These are phyloP conservation scores for Orbilia oligospora DNA, from an alignment of 2,329 filamentous ascomycete species.

Conservation along the genomic window DNA sequence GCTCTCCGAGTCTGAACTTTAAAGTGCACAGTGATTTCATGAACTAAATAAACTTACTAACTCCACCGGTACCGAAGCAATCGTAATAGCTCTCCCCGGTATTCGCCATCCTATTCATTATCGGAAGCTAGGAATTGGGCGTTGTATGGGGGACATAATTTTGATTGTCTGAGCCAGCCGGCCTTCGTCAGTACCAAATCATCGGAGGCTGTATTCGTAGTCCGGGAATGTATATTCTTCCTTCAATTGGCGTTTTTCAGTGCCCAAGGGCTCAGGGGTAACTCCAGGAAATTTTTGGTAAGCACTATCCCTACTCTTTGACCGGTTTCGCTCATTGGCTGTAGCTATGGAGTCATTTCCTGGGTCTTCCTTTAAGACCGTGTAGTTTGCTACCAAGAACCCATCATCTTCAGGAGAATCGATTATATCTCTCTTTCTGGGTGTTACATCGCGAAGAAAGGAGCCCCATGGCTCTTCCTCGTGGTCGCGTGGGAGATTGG, in stretches of 20 bases:
- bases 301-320: no score
- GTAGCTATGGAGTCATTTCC: no score
- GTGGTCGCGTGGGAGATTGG: background rate
- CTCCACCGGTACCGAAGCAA: no score
- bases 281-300: no score
- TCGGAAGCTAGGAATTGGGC: background rate
- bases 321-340: no score
- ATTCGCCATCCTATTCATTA: background rate
- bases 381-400: background rate
- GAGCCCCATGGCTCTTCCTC: background rate
- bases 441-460: background rate
- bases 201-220: background rate
- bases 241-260: background rate
- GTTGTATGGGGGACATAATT: background rate
- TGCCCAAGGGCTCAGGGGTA: background rate
- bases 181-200: background rate
- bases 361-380: background rate
- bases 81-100: background rate
- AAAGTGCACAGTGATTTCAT: no score
- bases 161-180: background rate
- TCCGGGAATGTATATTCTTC: background rate
- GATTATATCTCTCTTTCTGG: background rate
- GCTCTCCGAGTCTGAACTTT: no score
- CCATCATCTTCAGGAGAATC: background rate
- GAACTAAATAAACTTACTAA: no score